These are phyloP conservation scores for Coemansia sp. DNA, from an alignment of 192 early-diverging fungal genomes.

Conservation along the genomic window DNA sequence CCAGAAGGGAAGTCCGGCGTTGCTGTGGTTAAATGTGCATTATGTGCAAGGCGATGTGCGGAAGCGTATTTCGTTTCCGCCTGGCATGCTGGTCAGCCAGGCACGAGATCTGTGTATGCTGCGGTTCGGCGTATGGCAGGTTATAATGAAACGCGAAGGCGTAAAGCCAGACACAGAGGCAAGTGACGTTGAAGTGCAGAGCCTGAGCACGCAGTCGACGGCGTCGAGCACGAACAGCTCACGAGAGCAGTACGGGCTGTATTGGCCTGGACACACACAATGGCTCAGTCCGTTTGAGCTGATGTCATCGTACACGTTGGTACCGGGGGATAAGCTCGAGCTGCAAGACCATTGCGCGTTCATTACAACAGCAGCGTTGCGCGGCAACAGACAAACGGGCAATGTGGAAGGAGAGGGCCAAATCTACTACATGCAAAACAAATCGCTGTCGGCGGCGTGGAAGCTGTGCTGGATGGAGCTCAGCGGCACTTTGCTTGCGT, in stretches of 20 bases:
- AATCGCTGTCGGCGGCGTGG: slow-evolving; percentile 38
- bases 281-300: slow-evolving; percentile 41
- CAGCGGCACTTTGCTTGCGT: slow-evolving; percentile 15
- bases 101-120: slow-evolving; percentile 53
- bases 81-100: slow-evolving; percentile 41
- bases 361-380: slow-evolving; percentile 8
- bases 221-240: slow-evolving; percentile 5
- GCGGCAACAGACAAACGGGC: background rate
- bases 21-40: slow-evolving; percentile 30
- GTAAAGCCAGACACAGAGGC: background rate
- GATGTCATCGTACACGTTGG: slow-evolving; percentile 25
- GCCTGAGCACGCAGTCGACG: slow-evolving; percentile 9
- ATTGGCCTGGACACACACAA: slow-evolving; percentile 33
- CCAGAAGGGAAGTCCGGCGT: background rate
- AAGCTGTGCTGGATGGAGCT: slow-evolving; percentile 45
- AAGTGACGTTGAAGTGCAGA: background rate
- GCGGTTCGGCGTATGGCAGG: slow-evolving; percentile 50
- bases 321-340: slow-evolving; percentile 30
- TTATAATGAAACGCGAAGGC: slow-evolving; percentile 13
- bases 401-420: slow-evolving; percentile 34
- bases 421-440: slow-evolving; percentile 38
- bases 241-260: slow-evolving; percentile 46
- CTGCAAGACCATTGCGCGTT: slow-evolving; percentile 45
- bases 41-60: slow-evolving; percentile 35
- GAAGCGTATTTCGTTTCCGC: slow-evolving; percentile 40